Percentiles rank a stretch among this genome's conserved stretches.
Conservation (phyloP, 331 rosid species). For the Quercus tomentella region DNA sequence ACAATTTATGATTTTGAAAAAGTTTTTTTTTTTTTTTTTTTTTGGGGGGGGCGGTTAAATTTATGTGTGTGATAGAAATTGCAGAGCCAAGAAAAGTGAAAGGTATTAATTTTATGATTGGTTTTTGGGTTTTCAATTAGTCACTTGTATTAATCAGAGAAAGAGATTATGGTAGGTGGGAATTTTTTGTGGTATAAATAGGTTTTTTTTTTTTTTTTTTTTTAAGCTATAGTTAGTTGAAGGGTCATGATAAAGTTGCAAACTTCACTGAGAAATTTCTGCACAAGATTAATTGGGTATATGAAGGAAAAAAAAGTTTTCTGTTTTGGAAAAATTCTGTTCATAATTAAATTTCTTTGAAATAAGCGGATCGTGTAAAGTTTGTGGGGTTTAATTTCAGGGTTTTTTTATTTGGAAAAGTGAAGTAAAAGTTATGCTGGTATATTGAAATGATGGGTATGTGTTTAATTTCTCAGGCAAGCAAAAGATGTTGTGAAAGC, state of each 20-base stretch:
- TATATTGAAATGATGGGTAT: conserved; percentile 20
- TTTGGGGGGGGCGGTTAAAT: conserved; percentile 41
- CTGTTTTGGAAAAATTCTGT: background rate
- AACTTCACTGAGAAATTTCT: background rate
- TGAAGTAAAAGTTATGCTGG: background rate
- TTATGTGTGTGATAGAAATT: background rate
- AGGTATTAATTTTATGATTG: background rate
- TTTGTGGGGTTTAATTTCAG: background rate
- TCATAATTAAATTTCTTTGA: background rate
- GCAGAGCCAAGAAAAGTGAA: background rate
- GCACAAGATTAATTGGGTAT: background rate
- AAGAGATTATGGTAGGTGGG: background rate
- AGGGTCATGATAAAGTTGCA: background rate
- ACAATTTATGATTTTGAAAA: background rate
- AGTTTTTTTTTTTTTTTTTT: background rate
- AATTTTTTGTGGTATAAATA: background rate
- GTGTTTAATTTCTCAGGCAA: conserved; percentile 60
- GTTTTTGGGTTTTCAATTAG: background rate
- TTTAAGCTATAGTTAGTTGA: background rate
- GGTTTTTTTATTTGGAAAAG: background rate
- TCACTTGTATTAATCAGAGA: background rate
- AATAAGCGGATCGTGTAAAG: background rate
- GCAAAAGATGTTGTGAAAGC: conserved; percentile 97
- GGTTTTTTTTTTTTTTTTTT: background rate
- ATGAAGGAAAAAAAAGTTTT: background rate